These are phyloP conservation scores for Brettanomyces sp. DNA, from an alignment of 805 yeast genomes.

Conservation along the genomic window DNA sequence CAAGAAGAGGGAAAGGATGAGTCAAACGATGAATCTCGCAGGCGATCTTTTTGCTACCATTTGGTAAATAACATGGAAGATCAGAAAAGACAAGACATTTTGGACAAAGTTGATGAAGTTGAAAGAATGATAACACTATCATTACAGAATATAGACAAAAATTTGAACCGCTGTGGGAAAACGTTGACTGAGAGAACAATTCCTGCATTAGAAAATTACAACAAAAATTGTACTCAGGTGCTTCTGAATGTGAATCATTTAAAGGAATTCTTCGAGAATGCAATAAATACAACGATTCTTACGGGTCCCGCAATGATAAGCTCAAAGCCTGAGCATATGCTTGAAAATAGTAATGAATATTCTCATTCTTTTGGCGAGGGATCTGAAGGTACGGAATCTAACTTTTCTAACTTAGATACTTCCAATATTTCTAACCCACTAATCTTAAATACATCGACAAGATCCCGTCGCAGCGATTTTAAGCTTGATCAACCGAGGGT, in stretches of 20 bases:
- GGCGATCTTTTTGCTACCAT: constrained; percentile 23
- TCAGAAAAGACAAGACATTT: constrained; percentile 6
- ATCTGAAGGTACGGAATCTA: neutral
- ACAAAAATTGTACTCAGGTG: constrained; percentile 45
- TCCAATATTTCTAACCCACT: neutral
- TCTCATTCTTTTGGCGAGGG: neutral
- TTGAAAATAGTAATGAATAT: neutral
- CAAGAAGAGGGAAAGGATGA: constrained; percentile 7
- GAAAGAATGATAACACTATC: constrained; percentile 75
- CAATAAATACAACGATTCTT: constrained; percentile 23
- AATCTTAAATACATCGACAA: too few species aligned
- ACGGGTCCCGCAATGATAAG: constrained; percentile 6
- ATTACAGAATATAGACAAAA: constrained; percentile 71
- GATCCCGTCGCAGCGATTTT: too few species aligned
- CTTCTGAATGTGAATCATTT: constrained; percentile 66
- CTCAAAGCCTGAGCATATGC: neutral
- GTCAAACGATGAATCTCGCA: constrained; percentile 12
- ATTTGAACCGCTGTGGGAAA: constrained; percentile 58
- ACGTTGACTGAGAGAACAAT: constrained; percentile 58
- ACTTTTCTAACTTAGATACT: neutral
- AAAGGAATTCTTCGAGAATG: constrained; percentile 63
- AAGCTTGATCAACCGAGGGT: too few species aligned
- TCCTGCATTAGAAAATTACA: constrained; percentile 58
- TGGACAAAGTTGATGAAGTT: constrained; percentile 47
- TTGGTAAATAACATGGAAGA: constrained; percentile 9